Percentiles rank a stretch among this genome's conserved stretches.
Evolutionary conservation across 2,329 filamentous ascomycete species (phyloP).

Genomic region (Gnomoniopsis sp.): DNA sequence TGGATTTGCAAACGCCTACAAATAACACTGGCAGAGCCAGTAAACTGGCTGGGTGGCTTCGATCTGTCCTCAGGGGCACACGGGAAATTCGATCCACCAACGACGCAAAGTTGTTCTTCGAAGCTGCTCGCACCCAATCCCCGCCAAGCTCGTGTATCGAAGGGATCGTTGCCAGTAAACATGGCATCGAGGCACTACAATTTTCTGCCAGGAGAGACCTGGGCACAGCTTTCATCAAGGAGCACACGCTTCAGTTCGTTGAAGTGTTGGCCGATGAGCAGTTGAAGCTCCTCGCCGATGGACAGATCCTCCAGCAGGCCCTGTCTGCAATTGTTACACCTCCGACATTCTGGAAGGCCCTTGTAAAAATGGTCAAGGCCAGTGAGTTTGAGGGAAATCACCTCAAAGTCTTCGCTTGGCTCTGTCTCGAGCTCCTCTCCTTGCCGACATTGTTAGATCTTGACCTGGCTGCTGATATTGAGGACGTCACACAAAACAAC

Average conservation of each 20-base stretch:
- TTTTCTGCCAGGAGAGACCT: conserved; percentile 24
- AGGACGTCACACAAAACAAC: conserved; percentile 20
- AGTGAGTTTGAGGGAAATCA: conserved; percentile 30
- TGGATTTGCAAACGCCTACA: background rate
- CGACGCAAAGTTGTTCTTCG: conserved; percentile 29
- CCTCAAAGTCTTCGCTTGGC: conserved; percentile 42
- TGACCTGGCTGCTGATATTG: conserved; percentile 22
- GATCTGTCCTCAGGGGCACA: conserved; percentile 22
- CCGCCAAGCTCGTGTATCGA: conserved; percentile 25
- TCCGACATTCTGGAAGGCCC: conserved; percentile 50
- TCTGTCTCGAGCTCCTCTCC: conserved; percentile 45
- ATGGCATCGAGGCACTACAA: conserved; percentile 25
- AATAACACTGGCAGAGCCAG: conserved; percentile 3
- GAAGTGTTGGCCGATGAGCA: conserved; percentile 36
- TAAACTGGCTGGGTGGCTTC: conserved; percentile 19
- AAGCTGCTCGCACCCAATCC: conserved; percentile 22
- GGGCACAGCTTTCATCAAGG: conserved; percentile 27
- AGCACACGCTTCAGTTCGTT: conserved; percentile 33
- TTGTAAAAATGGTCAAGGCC: conserved; percentile 32
- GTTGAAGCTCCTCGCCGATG: conserved; percentile 46
- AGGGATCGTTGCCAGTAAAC: conserved; percentile 23
- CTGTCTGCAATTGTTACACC: conserved; percentile 47
- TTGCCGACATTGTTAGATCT: conserved; percentile 23
- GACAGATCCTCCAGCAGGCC: conserved; percentile 45
- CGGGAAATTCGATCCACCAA: conserved; percentile 19